Conservation (phyloP, 177 flowering plant genomes). For the Vitis hybrid region DNA sequence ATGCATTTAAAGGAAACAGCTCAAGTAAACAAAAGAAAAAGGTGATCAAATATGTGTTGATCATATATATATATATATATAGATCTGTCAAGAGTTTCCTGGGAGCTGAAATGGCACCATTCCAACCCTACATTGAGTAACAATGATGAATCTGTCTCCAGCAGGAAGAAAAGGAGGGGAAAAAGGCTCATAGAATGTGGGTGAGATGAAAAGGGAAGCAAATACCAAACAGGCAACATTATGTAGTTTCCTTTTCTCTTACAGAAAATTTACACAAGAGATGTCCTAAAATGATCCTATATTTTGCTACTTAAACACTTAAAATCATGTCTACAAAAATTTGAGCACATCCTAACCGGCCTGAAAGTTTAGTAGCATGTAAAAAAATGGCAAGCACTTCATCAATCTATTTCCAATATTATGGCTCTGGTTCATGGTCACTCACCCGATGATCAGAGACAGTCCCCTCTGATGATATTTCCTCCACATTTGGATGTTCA, state of each 20-base stretch:
- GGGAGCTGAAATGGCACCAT: too few species aligned
- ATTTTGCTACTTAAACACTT: conserved; percentile 25
- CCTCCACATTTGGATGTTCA: conserved; percentile 35
- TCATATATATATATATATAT: too few species aligned
- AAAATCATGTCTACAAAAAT: conserved; percentile 51
- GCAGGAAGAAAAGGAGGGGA: not conserved
- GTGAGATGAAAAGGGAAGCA: too few species aligned
- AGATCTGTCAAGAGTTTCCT: too few species aligned
- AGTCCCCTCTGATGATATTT: conserved; percentile 64
- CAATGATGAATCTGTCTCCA: too few species aligned
- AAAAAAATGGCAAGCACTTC: conserved; percentile 6
- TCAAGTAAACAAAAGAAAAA: too few species aligned
- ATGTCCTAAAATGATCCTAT: conserved; percentile 32
- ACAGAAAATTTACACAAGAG: conserved; percentile 40
- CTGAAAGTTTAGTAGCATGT: conserved; percentile 12
- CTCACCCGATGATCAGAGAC: conserved; percentile 55
- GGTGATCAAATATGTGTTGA: too few species aligned
- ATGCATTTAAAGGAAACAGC: too few species aligned
- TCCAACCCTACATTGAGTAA: too few species aligned
- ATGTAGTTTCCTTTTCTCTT: conserved; percentile 32
- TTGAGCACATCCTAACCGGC: conserved; percentile 22
- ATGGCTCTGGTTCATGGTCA: conserved; percentile 35
- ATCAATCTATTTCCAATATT: not conserved
- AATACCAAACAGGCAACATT: conserved; percentile 23
- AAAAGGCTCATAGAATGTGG: not conserved